Base-by-base conservation (phyloP, 1,284 basidiomycete species). In the Pascua guehoae region DNA sequence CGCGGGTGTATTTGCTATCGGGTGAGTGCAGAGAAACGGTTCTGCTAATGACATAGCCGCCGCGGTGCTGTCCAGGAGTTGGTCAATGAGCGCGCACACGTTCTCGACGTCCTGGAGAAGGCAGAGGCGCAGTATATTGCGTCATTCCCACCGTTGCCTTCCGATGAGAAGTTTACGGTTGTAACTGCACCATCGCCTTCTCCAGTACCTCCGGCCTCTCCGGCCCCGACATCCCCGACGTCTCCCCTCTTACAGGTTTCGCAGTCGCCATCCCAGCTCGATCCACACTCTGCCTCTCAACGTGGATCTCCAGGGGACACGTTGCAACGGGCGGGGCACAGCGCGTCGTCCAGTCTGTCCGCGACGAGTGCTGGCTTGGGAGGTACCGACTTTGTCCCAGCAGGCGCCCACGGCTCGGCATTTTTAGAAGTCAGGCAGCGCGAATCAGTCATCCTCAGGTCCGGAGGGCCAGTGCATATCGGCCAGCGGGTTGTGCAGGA, bases 121-220 rank as follows among this genome's bases (percentile, higher is more conserved):
- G 86, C 87, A 3, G 88, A 90, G 76, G 83, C 86, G 8, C 82
- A 81, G 66, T 90, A 89, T 68, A 88, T 91, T 63, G 79, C 80
- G 51, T 88, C 86, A 0, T 89, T 89, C 78, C 54, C 24, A 32
- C 24, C 24, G 24, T 7, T 32, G 24, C 24, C 24, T 32, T 32
- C 24, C 24, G 24, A 32, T 32, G 24, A 32, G 24, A 32, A 32
- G 24, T 32, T 32, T 32, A 32, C 24, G 24, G 24, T 32, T 7
- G 24, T 32, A 32, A 3, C 24, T 32, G 24, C 24, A 32, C 24
- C 24, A 32, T 32, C 24, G 24, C 24, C 24, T 32, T 32, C 24
- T 32, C 24, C 24, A 7, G 4, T 4, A 32, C 24, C 24, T 7
- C 24, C 24, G 24, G 7, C 24, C 24, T 32, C 24, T 32, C 24